These are phyloP conservation scores for Penicillium riverlandense DNA, from an alignment of 495 filamentous ascomycete genomes.

Conservation along the genomic window DNA sequence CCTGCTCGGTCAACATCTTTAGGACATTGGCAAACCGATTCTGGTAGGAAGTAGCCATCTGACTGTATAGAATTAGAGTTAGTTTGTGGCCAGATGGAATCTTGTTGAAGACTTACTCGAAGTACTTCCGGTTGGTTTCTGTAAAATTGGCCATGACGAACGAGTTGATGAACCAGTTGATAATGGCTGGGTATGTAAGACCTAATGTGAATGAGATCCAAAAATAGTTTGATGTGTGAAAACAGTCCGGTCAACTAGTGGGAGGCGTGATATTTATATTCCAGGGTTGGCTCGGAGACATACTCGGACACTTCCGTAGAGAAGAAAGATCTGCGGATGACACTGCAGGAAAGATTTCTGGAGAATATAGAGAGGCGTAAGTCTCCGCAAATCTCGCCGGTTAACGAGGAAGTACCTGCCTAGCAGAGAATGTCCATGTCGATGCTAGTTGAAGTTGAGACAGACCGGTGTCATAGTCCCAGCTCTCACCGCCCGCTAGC, in stretches of 20 bases:
- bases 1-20: constrained; percentile 26
- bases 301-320: constrained; percentile 16
- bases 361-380: no score
- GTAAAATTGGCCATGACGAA: constrained; percentile 30
- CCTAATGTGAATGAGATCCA: neutral
- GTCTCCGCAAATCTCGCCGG: no score
- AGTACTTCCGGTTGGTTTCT: constrained; percentile 46
- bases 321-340: no score
- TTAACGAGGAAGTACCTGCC: no score
- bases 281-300: constrained; percentile 11
- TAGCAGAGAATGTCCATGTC: no score
- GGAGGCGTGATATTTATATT: constrained; percentile 5
- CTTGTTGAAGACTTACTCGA: constrained; percentile 36
- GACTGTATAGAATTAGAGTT: constrained; percentile 16
- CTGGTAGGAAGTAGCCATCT: constrained; percentile 38
- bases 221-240: neutral
- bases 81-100: neutral
- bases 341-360: no score
- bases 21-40: constrained; percentile 30
- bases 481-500: constrained; percentile 13
- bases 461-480: neutral
- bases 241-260: neutral
- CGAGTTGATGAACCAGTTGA: no score
- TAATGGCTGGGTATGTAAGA: neutral
- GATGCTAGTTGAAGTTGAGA: no score